Conservation (phyloP, 1,284 basidiomycete species). For the Wolfiporia cocos region DNA sequence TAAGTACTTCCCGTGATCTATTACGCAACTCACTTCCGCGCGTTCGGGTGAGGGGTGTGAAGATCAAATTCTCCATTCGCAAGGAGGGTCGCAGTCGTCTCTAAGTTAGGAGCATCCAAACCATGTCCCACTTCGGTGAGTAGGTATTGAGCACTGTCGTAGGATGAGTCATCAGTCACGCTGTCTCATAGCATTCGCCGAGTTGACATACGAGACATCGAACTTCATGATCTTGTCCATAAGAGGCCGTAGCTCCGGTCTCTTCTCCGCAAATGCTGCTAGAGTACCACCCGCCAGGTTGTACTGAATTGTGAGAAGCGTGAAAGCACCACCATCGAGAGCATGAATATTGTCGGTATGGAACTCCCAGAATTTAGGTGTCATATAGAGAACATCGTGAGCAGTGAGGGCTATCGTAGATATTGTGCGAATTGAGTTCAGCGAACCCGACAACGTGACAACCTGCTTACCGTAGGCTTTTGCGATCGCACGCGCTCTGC, state of each 20-base stretch:
- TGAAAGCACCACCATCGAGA: conserved; percentile 27
- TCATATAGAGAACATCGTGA: conserved; percentile 21
- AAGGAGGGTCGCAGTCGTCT: conserved; percentile 29
- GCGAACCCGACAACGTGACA: neutral
- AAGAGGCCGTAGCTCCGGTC: conserved; percentile 20
- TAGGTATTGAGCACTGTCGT: conserved; percentile 26
- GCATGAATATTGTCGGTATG: conserved; percentile 25
- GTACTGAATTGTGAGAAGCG: conserved; percentile 30
- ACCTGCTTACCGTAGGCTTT: conserved; percentile 3
- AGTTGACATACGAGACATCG: conserved; percentile 17
- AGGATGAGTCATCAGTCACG: neutral
- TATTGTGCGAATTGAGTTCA: neutral
- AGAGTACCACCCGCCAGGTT: conserved; percentile 34
- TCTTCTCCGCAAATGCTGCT: conserved; percentile 15
- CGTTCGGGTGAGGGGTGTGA: conserved; percentile 23
- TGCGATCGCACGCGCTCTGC: conserved; percentile 5
- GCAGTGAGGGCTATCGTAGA: conserved; percentile 10
- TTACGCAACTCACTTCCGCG: conserved; percentile 13
- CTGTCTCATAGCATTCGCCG: neutral
- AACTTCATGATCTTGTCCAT: conserved; percentile 25
- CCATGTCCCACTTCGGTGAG: conserved; percentile 35
- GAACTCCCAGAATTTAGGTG: conserved; percentile 27
- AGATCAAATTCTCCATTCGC: conserved; percentile 26
- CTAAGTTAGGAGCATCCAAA: conserved; percentile 30
- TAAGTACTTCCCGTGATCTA: no score